Evolutionary conservation across 2,329 filamentous ascomycete species (phyloP).

Genomic region (Rhynchosporium secalis): DNA sequence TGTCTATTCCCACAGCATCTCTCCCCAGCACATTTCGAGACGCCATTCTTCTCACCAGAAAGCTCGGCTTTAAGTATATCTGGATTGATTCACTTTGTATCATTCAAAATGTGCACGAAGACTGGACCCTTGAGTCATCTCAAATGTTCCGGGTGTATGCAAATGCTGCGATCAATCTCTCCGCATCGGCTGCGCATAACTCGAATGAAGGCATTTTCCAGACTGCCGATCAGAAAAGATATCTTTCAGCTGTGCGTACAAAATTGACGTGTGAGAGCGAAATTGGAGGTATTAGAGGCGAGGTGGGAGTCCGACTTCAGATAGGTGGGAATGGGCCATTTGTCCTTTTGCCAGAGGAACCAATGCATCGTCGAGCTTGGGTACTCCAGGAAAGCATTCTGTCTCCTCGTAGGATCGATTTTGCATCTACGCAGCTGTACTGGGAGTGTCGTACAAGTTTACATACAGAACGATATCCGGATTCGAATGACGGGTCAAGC

Average conservation of each 20-base stretch:
- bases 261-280: neutral
- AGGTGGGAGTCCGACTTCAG: neutral
- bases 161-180: conserved; percentile 2
- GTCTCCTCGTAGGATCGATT: conserved; percentile 12
- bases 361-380: conserved; percentile 16
- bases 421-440: conserved; percentile 11
- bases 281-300: neutral
- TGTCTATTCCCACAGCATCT: conserved; percentile 7
- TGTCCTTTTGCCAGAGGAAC: neutral
- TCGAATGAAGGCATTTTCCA: neutral
- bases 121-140: conserved; percentile 18
- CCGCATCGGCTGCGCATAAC: neutral
- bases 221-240: neutral
- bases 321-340: neutral
- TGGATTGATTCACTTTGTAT: conserved; percentile 30
- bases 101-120: conserved; percentile 21
- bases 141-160: conserved; percentile 16
- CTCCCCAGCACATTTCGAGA: conserved; percentile 23
- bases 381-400: conserved; percentile 14
- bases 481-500: neutral
- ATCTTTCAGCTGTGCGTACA: neutral
- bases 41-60: conserved; percentile 17
- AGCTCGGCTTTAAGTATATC: conserved; percentile 17
- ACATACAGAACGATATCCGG: neutral
- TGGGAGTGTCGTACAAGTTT: conserved; percentile 6